phyloP scores from a whole-genome alignment of 2,329 filamentous ascomycete species.

The Tolypocladium pustulatum region DNA sequence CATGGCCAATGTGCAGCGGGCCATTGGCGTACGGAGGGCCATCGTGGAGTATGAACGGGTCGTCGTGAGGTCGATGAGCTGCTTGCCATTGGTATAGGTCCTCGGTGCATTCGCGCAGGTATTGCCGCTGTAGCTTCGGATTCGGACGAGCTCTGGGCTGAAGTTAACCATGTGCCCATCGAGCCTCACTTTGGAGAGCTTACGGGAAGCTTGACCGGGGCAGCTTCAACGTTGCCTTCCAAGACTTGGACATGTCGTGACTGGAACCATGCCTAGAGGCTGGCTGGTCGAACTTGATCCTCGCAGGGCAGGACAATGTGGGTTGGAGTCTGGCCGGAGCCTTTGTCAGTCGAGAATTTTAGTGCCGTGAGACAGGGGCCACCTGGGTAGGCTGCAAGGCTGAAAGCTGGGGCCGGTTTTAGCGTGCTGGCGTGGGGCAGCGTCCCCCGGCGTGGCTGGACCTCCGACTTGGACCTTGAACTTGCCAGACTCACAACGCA shows the following conservation, averaged over 20 bases:
- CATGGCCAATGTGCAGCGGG: slow-evolving; percentile 81
- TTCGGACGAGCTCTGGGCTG: slow-evolving; percentile 38
- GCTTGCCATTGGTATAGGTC: slow-evolving; percentile 85
- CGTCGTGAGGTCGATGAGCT: slow-evolving; percentile 38
- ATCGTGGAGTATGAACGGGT: slow-evolving; percentile 78
- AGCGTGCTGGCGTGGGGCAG: neutral
- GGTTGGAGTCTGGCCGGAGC: slow-evolving; percentile 1
- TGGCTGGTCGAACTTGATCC: slow-evolving; percentile 4
- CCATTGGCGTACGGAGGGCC: slow-evolving; percentile 97
- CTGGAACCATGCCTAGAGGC: slow-evolving; percentile 15
- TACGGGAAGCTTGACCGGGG: slow-evolving; percentile 67
- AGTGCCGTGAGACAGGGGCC: neutral
- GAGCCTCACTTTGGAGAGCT: slow-evolving; percentile 12
- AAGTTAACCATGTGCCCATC: slow-evolving; percentile 1
- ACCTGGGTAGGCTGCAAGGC: neutral
- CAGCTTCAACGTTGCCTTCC: slow-evolving; percentile 65
- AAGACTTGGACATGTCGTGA: slow-evolving; percentile 43
- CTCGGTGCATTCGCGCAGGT: slow-evolving; percentile 72
- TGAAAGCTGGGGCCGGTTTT: neutral
- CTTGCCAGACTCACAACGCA: neutral
- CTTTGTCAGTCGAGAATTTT: neutral
- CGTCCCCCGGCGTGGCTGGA: neutral
- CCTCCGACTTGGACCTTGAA: neutral
- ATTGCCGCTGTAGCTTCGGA: slow-evolving; percentile 37
- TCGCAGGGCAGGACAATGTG: slow-evolving; percentile 3